Evolutionary conservation across 2,329 filamentous ascomycete species (phyloP).

Genomic region (Domatiomyces globalis): DNA sequence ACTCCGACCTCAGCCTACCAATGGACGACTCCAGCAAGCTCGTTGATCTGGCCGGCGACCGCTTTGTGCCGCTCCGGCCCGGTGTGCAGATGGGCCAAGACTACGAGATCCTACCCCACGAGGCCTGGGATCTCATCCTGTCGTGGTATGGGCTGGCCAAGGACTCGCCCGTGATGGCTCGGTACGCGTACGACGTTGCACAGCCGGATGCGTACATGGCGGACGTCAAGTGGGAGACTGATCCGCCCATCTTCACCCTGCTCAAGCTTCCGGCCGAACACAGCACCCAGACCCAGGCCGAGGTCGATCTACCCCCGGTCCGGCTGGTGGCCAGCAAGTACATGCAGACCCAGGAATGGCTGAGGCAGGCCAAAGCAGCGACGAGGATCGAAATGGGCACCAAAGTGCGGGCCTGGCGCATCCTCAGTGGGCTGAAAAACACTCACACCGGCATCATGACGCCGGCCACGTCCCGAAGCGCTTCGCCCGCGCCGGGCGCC

Average conservation of each 20-base stretch:
- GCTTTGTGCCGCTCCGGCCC: constrained; percentile 59
- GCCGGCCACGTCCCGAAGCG: constrained; percentile 30
- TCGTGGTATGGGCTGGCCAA: constrained; percentile 68
- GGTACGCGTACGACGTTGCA: constrained; percentile 61
- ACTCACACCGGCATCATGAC: constrained; percentile 31
- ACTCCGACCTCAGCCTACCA: constrained; percentile 62
- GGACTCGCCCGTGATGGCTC: constrained; percentile 56
- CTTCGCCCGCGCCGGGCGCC: constrained; percentile 30
- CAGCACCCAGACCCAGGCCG: constrained; percentile 46
- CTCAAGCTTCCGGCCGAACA: constrained; percentile 58
- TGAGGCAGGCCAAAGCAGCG: constrained; percentile 57
- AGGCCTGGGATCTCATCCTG: constrained; percentile 68
- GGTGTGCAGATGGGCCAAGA: constrained; percentile 51
- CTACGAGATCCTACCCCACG: constrained; percentile 61
- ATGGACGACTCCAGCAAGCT: constrained; percentile 29
- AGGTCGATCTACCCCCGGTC: constrained; percentile 46
- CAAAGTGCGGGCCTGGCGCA: constrained; percentile 64
- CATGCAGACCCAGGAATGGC: constrained; percentile 57
- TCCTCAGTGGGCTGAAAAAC: constrained; percentile 32
- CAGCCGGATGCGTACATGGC: constrained; percentile 39
- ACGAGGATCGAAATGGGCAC: constrained; percentile 52
- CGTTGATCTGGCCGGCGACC: constrained; percentile 33
- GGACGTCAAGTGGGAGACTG: constrained; percentile 68
- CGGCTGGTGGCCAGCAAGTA: constrained; percentile 58
- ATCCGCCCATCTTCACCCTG: constrained; percentile 72